Percentiles rank a stretch among this genome's conserved stretches.
Evolutionary conservation across 2,329 filamentous ascomycete species (phyloP).

Genomic region (Diaporthe ampelina): DNA sequence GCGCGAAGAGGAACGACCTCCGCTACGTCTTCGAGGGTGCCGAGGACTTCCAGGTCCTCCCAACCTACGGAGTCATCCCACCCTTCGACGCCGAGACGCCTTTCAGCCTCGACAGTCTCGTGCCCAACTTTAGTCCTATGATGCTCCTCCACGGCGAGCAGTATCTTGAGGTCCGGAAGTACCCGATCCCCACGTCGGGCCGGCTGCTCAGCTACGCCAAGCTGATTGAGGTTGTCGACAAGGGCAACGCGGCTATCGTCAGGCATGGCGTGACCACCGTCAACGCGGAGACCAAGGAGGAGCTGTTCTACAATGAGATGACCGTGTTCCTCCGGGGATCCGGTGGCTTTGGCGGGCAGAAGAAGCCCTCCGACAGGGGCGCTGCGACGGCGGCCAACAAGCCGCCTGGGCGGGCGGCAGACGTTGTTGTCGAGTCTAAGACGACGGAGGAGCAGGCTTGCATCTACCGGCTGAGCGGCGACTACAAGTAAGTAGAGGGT

Average conservation of each 20-base stretch:
- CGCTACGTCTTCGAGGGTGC: constrained; percentile 90
- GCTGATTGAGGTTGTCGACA: constrained; percentile 95
- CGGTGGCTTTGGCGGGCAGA: constrained; percentile 89
- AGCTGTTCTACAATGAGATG: constrained; percentile 96
- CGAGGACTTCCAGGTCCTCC: constrained; percentile 93
- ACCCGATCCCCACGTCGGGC: constrained; percentile 88
- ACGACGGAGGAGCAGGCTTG: constrained; percentile 94
- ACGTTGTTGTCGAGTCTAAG: constrained; percentile 85
- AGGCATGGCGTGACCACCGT: constrained; percentile 86
- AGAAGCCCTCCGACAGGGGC: constrained; percentile 83
- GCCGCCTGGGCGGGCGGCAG: constrained; percentile 82
- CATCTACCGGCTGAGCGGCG: constrained; percentile 92
- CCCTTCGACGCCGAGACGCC: constrained; percentile 87
- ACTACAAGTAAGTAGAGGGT: constrained; percentile 77
- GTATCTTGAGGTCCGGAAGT: constrained; percentile 94
- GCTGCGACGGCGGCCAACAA: constrained; percentile 84
- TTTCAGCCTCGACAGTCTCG: constrained; percentile 84
- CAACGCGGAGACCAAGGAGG: constrained; percentile 86
- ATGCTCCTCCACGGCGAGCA: constrained; percentile 99
- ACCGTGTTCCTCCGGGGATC: constrained; percentile 93
- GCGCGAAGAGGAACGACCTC: constrained; percentile 90
- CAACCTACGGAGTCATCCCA: constrained; percentile 97
- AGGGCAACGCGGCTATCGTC: constrained; percentile 89
- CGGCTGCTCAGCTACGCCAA: constrained; percentile 81
- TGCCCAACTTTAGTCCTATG: constrained; percentile 98